A percentile compares a stretch with the other conserved stretches of the same genome.
These are phyloP conservation scores for Cyclospora cayetanensis DNA, from an alignment of 169 alveolate species.

Conservation along the genomic window DNA sequence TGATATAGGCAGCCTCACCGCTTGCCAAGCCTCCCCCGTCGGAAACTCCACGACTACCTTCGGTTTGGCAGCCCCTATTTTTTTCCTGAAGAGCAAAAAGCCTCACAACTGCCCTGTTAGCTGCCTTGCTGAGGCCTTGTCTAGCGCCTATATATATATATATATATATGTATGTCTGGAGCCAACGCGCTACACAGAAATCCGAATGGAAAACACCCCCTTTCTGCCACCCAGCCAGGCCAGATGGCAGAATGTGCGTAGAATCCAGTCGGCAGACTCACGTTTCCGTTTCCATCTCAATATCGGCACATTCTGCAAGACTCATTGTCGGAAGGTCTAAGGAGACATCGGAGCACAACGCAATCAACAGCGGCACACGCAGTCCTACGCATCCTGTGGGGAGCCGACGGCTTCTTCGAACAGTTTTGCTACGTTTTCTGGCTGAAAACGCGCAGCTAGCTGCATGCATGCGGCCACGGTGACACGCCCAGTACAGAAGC, in stretches of 20 bases:
- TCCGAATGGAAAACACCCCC: neutral
- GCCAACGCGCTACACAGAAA: neutral
- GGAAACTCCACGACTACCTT: slow-evolving; percentile 48
- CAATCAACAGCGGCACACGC: neutral
- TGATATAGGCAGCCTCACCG: slow-evolving; percentile 4
- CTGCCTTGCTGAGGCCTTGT: neutral
- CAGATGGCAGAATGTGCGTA: neutral
- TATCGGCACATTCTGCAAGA: slow-evolving; percentile 68
- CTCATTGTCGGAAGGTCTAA: slow-evolving; percentile 67
- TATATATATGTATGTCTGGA: neutral
- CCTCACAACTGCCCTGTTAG: neutral
- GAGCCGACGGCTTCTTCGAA: too few species aligned
- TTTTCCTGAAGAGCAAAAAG: neutral
- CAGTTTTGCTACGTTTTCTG: too few species aligned
- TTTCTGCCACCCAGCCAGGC: too few species aligned
- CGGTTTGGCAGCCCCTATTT: slow-evolving; percentile 59
- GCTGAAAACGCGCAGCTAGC: too few species aligned
- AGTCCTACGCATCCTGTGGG: too few species aligned
- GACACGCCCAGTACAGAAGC: neutral
- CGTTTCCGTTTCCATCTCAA: slow-evolving; percentile 68
- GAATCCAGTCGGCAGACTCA: neutral
- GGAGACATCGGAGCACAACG: neutral
- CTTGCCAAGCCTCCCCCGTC: slow-evolving; percentile 37
- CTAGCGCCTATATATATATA: neutral
- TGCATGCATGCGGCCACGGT: too few species aligned